phyloP scores from a whole-genome alignment of 805 yeast species.

The Teunomyces funiuensis region DNA sequence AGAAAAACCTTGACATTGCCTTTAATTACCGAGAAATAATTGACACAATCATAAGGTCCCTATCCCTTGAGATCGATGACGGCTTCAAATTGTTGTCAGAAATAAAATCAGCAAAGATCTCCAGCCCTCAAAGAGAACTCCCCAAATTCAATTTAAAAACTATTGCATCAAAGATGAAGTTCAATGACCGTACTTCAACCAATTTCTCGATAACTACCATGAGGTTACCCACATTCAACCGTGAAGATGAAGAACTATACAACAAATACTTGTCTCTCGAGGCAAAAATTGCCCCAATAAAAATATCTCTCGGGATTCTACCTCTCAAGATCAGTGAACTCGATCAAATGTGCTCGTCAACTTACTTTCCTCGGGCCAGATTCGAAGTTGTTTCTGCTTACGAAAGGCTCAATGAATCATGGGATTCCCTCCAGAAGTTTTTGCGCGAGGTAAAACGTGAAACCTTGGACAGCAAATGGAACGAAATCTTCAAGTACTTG shows the following conservation, averaged over 20 bases:
- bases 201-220: conserved; percentile 17
- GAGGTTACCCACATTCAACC: conserved; percentile 32
- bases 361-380: conserved; percentile 9
- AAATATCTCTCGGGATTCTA: conserved; percentile 51
- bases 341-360: conserved; percentile 22
- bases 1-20: conserved; percentile 28
- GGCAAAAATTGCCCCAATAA: conserved; percentile 48
- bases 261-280: conserved; percentile 43
- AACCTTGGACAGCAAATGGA: conserved; percentile 57
- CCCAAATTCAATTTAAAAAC: conserved; percentile 19
- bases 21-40: conserved; percentile 27
- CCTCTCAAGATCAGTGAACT: conserved; percentile 51
- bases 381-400: conserved; percentile 5
- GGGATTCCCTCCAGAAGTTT: conserved; percentile 42
- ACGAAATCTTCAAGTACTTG: conserved; percentile 48
- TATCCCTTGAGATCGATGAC: conserved; percentile 26
- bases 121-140: conserved; percentile 17
- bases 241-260: conserved; percentile 34
- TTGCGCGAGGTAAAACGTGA: conserved; percentile 43
- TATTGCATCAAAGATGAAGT: conserved; percentile 23
- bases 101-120: conserved; percentile 17
- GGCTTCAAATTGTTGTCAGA: conserved; percentile 19
- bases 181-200: conserved; percentile 16
- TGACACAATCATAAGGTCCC: conserved; percentile 21
- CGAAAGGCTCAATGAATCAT: conserved; percentile 24